Base-by-base conservation (phyloP, 2,329 filamentous ascomycete genomes). In the Pseudogymnoascus sp. region DNA sequence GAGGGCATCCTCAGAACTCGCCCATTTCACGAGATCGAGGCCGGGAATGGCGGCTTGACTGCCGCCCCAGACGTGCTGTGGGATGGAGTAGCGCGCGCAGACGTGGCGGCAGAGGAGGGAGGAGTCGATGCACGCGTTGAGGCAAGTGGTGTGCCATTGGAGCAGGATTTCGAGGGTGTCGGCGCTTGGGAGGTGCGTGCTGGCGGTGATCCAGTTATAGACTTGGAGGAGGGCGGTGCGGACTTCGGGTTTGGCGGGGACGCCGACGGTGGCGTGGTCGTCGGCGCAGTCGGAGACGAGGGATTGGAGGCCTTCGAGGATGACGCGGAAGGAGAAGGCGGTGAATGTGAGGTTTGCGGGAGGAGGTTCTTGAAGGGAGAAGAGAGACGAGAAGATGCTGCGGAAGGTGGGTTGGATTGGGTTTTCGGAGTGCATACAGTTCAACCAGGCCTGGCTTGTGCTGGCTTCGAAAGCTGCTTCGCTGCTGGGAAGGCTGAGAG, bases 111-210 rank as follows among this genome's bases (percentile, higher is more conserved):
- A 75, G 4, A 78, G 71, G 2, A 72, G 63, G 0, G 75, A 73
- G 0, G 76, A 76, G 63, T 75, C 72, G 21, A 74, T 71, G 67
- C 73, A 73, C 0, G 72, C 72, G 63, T 78, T 75, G 0, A 78
- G 71, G 37, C 76, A 78, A 29, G 78, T 73, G 1, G 75, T 72
- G 57, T 78, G 76, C 76, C 76, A 78, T 36, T 76, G 73, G 0
- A 78, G 66, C 6, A 78, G 69, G 0, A 75, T 70, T 61, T 78
- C 76, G 1, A 76, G 68, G 33, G 71, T 66, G 58, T 78, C 76
- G 0, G 70, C 67, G 1, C 70, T 66, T 1, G 72, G 72, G 29
- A 76, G 70, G 40, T 72, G 71, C 3, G 71, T 70, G 63, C 71
- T 75, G 64, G 69, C 70, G 0, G 69, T 70, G 24, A 77, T 76